Conservation (phyloP, 2,329 filamentous ascomycete genomes). For the Dothistroma pini region DNA sequence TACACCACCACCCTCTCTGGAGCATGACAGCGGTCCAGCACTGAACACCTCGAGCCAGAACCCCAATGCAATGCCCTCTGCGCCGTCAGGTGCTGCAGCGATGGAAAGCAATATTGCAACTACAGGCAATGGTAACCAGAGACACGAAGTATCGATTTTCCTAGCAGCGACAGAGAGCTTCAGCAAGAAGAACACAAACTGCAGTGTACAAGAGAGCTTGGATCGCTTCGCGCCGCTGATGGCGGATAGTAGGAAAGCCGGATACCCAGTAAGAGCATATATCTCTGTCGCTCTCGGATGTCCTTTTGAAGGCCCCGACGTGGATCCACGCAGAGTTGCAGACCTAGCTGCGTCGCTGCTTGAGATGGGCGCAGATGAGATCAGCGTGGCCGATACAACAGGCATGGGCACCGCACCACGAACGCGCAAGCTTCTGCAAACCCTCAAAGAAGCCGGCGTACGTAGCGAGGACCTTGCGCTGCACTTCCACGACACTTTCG, state of each 20-base stretch:
- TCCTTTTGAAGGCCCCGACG: slow-evolving; percentile 66
- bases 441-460: slow-evolving; percentile 64
- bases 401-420: slow-evolving; percentile 81
- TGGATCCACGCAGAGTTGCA: slow-evolving; percentile 57
- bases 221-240: slow-evolving; percentile 68
- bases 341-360: slow-evolving; percentile 63
- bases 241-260: slow-evolving; percentile 59
- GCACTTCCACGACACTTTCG: slow-evolving; percentile 89
- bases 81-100: slow-evolving; percentile 35
- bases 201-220: slow-evolving; percentile 70
- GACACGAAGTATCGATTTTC: slow-evolving; percentile 72
- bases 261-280: slow-evolving; percentile 70
- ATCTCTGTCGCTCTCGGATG: slow-evolving; percentile 79
- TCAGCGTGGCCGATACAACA: slow-evolving; percentile 84
- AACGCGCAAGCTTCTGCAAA: slow-evolving; percentile 61
- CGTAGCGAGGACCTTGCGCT: slow-evolving; percentile 66
- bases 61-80: slow-evolving; percentile 42
- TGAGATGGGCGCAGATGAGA: slow-evolving; percentile 86
- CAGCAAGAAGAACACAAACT: slow-evolving; percentile 77
- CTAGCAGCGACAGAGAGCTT: slow-evolving; percentile 79
- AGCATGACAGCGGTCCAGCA: slow-evolving; percentile 37
- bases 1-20: slow-evolving; percentile 40
- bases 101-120: slow-evolving; percentile 58
- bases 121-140: slow-evolving; percentile 22
- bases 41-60: slow-evolving; percentile 42